A percentile compares a stretch with the other conserved stretches of the same genome.
These are phyloP conservation scores for Casuarina glauca DNA, from an alignment of 306 rosid species.

Conservation along the genomic window DNA sequence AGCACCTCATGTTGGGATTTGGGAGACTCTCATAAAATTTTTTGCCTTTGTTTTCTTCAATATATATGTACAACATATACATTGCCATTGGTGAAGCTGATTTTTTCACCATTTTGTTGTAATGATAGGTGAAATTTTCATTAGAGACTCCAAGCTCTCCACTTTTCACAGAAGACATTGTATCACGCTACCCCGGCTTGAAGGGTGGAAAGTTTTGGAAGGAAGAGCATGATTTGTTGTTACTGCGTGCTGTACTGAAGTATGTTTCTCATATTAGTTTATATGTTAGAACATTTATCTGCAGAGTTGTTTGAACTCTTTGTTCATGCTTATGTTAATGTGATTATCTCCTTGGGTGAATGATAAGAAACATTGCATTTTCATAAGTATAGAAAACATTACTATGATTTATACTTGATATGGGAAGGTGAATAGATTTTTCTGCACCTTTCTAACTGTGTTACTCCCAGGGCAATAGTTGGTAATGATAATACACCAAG, in stretches of 20 bases:
- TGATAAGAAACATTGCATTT: conserved; percentile 13
- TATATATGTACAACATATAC: not conserved
- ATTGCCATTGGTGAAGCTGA: not conserved
- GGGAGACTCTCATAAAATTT: not conserved
- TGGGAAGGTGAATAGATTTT: not conserved
- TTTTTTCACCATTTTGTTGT: conserved; percentile 23
- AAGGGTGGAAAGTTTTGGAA: conserved; percentile 90
- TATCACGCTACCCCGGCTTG: conserved; percentile 69
- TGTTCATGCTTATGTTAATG: conserved; percentile 3
- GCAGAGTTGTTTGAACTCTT: not conserved
- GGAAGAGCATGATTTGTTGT: conserved; percentile 76
- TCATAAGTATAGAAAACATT: not conserved
- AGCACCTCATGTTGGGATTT: not conserved
- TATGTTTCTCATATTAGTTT: conserved; percentile 31
- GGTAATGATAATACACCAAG: not conserved
- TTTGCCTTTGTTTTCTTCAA: not conserved
- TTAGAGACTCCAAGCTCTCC: conserved; percentile 55
- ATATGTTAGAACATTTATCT: conserved; percentile 1
- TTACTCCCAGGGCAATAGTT: not conserved
- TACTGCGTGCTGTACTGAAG: conserved; percentile 81
- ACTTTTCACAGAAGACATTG: conserved; percentile 68
- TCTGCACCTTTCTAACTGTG: not conserved
- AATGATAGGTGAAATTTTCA: conserved; percentile 63
- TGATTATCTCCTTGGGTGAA: conserved; percentile 2
- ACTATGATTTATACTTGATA: not conserved